A percentile compares a stretch with the other conserved stretches of the same genome.
Conservation (phyloP, 1,284 basidiomycete species). For the Ceratobasidium sp. region DNA sequence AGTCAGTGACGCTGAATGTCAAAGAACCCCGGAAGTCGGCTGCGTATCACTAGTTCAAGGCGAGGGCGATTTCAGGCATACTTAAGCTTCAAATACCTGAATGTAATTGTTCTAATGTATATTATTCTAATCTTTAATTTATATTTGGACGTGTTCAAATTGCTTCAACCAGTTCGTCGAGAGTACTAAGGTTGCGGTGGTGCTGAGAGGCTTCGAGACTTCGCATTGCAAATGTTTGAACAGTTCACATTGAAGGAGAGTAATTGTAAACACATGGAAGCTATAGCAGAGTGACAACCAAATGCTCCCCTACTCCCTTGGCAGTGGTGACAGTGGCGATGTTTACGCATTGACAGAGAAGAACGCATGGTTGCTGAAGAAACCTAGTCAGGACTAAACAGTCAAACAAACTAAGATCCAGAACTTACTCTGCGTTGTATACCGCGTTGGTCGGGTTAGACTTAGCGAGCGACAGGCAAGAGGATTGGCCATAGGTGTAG, state of each 20-base stretch:
- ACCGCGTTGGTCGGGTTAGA: conserved; percentile 43
- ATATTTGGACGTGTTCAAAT: too few species aligned
- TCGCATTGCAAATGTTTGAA: not conserved
- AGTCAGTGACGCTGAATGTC: conserved; percentile 5
- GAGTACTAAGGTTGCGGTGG: too few species aligned
- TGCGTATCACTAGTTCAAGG: not conserved
- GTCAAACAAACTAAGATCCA: not conserved
- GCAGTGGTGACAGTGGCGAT: not conserved
- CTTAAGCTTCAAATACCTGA: not conserved
- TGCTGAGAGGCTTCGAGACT: too few species aligned
- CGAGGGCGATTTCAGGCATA: not conserved
- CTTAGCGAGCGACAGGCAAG: conserved; percentile 44
- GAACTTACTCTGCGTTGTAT: conserved; percentile 46
- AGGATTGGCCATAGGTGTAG: conserved; percentile 44
- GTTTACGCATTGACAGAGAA: conserved; percentile 42
- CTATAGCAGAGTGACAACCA: not conserved
- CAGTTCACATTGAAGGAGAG: not conserved
- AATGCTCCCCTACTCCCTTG: not conserved
- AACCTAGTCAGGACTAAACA: not conserved
- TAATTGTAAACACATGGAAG: not conserved
- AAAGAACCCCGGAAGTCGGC: not conserved
- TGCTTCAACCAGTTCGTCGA: too few species aligned
- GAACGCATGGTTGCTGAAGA: conserved; percentile 37
- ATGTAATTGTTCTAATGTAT: too few species aligned
- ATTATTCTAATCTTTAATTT: too few species aligned